phyloP scores from a whole-genome alignment of 371 early-diverging fungal species.

The Actinomortierella wolfii region DNA sequence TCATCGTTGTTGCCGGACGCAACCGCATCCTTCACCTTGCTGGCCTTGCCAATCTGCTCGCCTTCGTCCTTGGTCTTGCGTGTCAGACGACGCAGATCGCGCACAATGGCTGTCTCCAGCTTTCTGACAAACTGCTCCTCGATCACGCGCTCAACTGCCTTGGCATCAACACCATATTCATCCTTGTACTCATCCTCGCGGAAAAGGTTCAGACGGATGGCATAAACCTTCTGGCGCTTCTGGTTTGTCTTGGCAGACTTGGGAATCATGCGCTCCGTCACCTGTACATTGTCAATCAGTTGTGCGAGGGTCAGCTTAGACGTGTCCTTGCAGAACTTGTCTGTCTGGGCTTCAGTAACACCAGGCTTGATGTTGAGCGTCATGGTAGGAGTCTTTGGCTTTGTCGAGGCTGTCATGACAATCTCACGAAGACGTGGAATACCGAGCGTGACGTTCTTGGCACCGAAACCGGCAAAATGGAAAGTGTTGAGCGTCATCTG shows the following conservation, averaged over 20 bases:
- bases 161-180: slow-evolving; percentile 77
- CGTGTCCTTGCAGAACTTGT: slow-evolving; percentile 65
- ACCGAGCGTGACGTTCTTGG: slow-evolving; percentile 99
- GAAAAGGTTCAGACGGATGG: slow-evolving; percentile 86
- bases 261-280: slow-evolving; percentile 63
- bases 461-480: slow-evolving; percentile 99
- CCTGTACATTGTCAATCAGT: slow-evolving; percentile 81
- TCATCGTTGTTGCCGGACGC: slow-evolving; percentile 48
- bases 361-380: slow-evolving; percentile 76
- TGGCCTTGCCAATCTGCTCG: slow-evolving; percentile 46
- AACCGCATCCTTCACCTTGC: slow-evolving; percentile 33
- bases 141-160: slow-evolving; percentile 75
- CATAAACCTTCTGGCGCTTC: slow-evolving; percentile 70
- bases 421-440: slow-evolving; percentile 99
- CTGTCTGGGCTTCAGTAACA: slow-evolving; percentile 62
- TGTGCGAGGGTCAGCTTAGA: slow-evolving; percentile 79
- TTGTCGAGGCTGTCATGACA: slow-evolving; percentile 97
- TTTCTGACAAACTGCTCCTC: slow-evolving; percentile 71
- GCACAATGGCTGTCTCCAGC: slow-evolving; percentile 62
- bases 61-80: slow-evolving; percentile 52
- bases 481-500: slow-evolving; percentile 99
- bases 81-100: slow-evolving; percentile 39
- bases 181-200: slow-evolving; percentile 71
- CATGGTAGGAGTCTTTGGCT: slow-evolving; percentile 97
- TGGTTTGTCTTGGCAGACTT: slow-evolving; percentile 56